Base-by-base conservation (phyloP, 1,284 basidiomycete genomes). In the Pseudozyma flocculosa region DNA sequence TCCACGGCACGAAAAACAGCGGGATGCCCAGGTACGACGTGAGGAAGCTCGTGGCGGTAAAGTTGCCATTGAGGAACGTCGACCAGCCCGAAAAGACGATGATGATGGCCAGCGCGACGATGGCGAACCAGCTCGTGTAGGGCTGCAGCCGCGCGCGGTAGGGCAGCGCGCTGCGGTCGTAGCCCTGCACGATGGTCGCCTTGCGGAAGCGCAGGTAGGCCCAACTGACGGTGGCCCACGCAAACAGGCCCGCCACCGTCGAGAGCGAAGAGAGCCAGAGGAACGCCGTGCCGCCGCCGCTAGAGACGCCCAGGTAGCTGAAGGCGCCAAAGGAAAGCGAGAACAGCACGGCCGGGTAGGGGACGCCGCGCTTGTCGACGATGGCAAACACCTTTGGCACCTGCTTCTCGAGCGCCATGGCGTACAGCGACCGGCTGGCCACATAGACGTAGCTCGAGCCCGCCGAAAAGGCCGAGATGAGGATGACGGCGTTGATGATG, bases 381-480 rank as follows among this genome's bases (percentile, higher is more conserved):
- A 80, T 84, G 40, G 83, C 64, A 80, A 95, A 92, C 48, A 91
- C 48, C 15, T 57, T 58, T 4, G 91, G 91, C 0, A 89, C 90
- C 68, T 90, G 88, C 0, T 87, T 86, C 18, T 85, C 82, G 5
- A 83, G 77, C 15, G 91, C 85, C 51, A 95, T 81, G 37, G 88
- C 88, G 76, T 92, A 88, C 45, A 68, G 64, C 64, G 62, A 88
- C 70, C 92, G 87, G 11, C 88, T 91, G 15, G 86, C 86, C 2
- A 86, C 87, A 79, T 90, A 94, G 47, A 93, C 77, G 70, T 92
- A 87, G 62, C 87, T 88, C 36, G 86, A 88, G 2, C 88, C 89
- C 5, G 91, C 89, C 7, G 88, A 91, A 84, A 88, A 89, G 1
- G 91, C 91, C 1, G 89, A 89, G 23, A 86, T 85, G 52, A 89